Evolutionary conservation across 148 eudicot genomes (phyloP), one percentile per base, ranked within the genome.

Genomic region (Vaccinium darrowii): DNA sequence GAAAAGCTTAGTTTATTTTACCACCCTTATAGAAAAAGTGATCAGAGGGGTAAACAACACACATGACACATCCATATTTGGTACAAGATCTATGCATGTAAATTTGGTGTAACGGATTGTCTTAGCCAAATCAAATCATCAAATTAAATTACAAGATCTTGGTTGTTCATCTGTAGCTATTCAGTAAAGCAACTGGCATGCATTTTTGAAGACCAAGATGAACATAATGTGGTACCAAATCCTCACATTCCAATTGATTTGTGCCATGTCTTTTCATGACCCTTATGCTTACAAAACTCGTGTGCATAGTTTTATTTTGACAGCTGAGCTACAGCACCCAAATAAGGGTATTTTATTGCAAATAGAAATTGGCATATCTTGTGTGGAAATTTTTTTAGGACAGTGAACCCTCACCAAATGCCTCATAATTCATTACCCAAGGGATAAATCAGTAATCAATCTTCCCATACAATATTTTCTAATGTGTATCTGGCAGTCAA

Each of bases 381-480:
- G 50, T 36, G 62, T 2, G 65, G 76, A 84, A 23, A 72, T 77
- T 51, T 21, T 50, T 57, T 19, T n/a, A 49, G 36, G 89, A 87
- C 49, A 87, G n/a, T 65, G 86, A 84, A 71, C 52, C 85, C 79
- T 67, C 82, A 87, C 89, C 89, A 84, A 87, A 87, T 81, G 81
- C 49, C 19, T 84, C 12, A 84, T 52, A 36, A 69, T 69, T 69
- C 74, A 13, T 65, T 27, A 4, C 25, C 84, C 76, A 65, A 3
- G 11, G 14, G 39, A 56, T 10, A 54, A 33, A 2, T n/a, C 21
- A 27, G 33, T 2, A 2, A 80, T 39, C 52, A 23, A 36, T 80
- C 47, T 62, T 49, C 53, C 21, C 0, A 7, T 11, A 80, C 63
- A 58, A 60, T 43, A 43, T 43, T 43, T 43, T 43, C 5, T 7